Percentiles rank a stretch among this genome's conserved stretches.
Conservation (phyloP, 257 asterid species). For the Nyctanthes arbortristis region DNA sequence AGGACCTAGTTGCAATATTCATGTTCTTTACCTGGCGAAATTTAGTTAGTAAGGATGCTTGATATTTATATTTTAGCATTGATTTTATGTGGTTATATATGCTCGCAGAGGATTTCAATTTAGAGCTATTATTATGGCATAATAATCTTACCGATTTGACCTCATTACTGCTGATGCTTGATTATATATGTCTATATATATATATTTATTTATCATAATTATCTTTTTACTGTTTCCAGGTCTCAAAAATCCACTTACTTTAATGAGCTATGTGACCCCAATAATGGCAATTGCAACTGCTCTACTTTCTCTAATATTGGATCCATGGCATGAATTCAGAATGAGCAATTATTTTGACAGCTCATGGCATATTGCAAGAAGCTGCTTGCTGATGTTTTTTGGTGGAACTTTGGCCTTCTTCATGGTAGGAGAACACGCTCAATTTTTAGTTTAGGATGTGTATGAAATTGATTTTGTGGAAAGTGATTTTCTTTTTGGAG, state of each 20-base stretch:
- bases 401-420: conserved; percentile 98
- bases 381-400: conserved; percentile 90
- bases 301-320: conserved; percentile 75
- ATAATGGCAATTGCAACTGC: conserved; percentile 94
- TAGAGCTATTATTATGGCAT: neutral
- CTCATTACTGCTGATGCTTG: conserved; percentile 7
- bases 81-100: neutral
- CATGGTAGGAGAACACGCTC: conserved; percentile 60
- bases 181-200: conserved; percentile 10
- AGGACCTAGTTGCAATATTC: neutral
- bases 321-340: conserved; percentile 91
- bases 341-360: conserved; percentile 69
- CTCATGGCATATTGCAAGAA: conserved; percentile 73
- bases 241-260: conserved; percentile 89
- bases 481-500: too few relatives aligned
- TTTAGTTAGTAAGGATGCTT: neutral
- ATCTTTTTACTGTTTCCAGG: conserved; percentile 47
- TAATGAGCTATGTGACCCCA: conserved; percentile 98
- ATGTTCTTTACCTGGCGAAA: neutral
- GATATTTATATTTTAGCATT: neutral
- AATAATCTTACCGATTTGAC: conserved; percentile 6
- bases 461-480: too few relatives aligned
- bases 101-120: conserved; percentile 12
- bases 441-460: neutral
- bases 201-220: conserved; percentile 20